Base-by-base conservation (phyloP, 2,329 filamentous ascomycete species). In the Aspergillus glaucus region DNA sequence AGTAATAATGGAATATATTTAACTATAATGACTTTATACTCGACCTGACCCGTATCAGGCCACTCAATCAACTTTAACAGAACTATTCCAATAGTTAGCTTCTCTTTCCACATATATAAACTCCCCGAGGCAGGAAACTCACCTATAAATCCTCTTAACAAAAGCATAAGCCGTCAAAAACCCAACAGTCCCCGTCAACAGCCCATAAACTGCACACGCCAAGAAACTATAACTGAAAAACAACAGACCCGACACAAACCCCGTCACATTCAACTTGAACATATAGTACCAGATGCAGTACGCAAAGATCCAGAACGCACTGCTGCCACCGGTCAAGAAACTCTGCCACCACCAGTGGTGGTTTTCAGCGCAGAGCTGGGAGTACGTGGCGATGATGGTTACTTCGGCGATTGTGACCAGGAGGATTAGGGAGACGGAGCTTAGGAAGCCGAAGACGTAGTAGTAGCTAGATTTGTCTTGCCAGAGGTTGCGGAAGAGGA, bases 311-410 rank as follows among this genome's bases (percentile, higher is more conserved):
- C 88, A 95, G 51, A 88, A 67, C 6, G 86, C 81, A 57, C 84
- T 88, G 57, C 84, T 82, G 43, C 85, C 86, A 41, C 89, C 89
- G 7, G 90, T 80, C 44, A 88, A 70, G 72, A 95, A 93, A 45
- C 86, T 88, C 66, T 88, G 86, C 88, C 88, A 94, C 87, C 87
- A 93, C 89, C 89, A 95, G 65, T 88, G 80, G 69, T 93, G 86
- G 67, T 94, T 90, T 78, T 94, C 89, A 1, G 82, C 78, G 70
- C 88, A 92, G 15, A 95, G 80, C 70, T 88, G 86, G 43, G 87
- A 79, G 68, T 95, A 94, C 14, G 89, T 86, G 1, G 84, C 84
- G 50, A 94, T 88, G 19, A 95, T 81, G 1, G 87, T 91, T 45
- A 91, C 87, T 71, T 93, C 87, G 57, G 88, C 82, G 26, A 95